A percentile compares a stretch with the other conserved stretches of the same genome.
These are phyloP conservation scores for Colletotrichum sp. DNA, from an alignment of 2,329 filamentous ascomycete species.

Conservation along the genomic window DNA sequence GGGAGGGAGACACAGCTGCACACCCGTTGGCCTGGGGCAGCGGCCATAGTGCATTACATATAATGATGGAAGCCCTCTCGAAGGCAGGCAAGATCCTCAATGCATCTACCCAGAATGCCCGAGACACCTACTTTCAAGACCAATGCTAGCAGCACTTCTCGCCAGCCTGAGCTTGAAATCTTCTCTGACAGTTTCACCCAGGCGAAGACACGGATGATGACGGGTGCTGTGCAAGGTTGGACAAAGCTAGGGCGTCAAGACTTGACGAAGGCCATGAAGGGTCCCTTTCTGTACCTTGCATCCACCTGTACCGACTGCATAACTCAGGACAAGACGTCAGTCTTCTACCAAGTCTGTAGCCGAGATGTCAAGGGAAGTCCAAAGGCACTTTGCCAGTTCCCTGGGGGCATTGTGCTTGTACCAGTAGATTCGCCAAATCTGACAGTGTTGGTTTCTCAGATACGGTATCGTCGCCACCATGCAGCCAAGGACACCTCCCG, in stretches of 20 bases:
- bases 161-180: constrained; percentile 27
- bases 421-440: background rate
- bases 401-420: background rate
- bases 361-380: background rate
- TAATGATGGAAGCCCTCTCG: background rate
- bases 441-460: background rate
- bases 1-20: background rate
- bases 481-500: background rate
- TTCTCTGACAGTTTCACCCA: constrained; percentile 38
- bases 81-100: background rate
- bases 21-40: background rate
- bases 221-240: constrained; percentile 39
- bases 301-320: background rate
- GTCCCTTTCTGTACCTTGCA: background rate
- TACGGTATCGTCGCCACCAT: background rate
- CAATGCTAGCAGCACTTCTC: background rate
- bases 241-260: background rate
- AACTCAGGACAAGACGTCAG: background rate
- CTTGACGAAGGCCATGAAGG: background rate
- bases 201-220: constrained; percentile 34
- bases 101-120: constrained; percentile 25
- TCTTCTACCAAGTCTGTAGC: background rate
- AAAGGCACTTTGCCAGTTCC: background rate
- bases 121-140: constrained; percentile 13
- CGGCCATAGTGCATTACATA: background rate